Conservation (phyloP, 768 basidiomycete species). For the Auriscalpium microsporum region DNA sequence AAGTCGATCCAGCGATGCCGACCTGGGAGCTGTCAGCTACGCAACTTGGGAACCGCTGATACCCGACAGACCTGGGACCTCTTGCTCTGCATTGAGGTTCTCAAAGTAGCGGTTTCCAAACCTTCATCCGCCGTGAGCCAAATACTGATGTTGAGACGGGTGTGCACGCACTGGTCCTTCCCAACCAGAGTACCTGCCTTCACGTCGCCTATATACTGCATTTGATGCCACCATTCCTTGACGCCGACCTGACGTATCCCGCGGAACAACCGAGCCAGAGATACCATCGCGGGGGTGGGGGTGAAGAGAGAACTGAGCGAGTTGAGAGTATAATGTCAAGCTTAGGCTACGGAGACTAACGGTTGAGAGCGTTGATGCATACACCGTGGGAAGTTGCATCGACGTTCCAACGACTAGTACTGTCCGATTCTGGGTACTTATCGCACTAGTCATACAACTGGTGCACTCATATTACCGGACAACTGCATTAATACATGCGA, state of each 20-base stretch:
- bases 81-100: constrained; percentile 80
- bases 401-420: no score
- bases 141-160: not conserved
- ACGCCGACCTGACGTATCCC: constrained; percentile 69
- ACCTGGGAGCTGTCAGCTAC: constrained; percentile 36
- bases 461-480: not conserved
- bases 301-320: not conserved
- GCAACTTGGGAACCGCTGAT: not conserved
- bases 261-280: constrained; percentile 67
- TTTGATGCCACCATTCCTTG: constrained; percentile 82
- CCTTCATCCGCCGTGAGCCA: constrained; percentile 29
- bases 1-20: constrained; percentile 97
- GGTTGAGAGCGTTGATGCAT: no score
- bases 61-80: constrained; percentile 67
- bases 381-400: no score
- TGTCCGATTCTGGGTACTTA: no score
- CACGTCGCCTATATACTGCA: constrained; percentile 92
- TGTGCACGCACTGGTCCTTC: constrained; percentile 65
- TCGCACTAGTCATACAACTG: not conserved
- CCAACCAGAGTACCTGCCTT: constrained; percentile 77
- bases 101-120: constrained; percentile 95
- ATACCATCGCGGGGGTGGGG: constrained; percentile 45
- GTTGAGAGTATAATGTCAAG: no score
- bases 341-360: no score
- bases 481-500: not conserved